A percentile compares a stretch with the other conserved stretches of the same genome.
phyloP scores from a whole-genome alignment of 805 yeast species.

The Hanseniaspora hatyaiensis region DNA sequence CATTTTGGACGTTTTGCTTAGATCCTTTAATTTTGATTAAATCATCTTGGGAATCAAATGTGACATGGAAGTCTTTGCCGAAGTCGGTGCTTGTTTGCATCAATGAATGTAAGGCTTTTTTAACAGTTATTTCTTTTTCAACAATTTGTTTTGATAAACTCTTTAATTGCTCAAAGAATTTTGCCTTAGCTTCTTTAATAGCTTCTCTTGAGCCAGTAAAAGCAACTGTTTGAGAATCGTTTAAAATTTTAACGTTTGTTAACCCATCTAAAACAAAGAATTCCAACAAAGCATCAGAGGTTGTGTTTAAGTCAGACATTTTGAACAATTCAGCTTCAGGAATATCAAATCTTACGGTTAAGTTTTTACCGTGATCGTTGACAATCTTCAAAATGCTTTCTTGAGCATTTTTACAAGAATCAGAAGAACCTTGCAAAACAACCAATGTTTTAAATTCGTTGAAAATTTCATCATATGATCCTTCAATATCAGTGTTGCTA shows the following conservation, averaged over 20 bases:
- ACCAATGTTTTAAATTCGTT: slow-evolving; percentile 52
- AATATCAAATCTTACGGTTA: slow-evolving; percentile 38
- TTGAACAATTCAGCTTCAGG: slow-evolving; percentile 28
- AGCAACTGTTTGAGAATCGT: slow-evolving; percentile 33
- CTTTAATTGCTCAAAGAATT: slow-evolving; percentile 38
- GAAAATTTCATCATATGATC: slow-evolving; percentile 42
- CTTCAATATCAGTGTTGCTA: slow-evolving; percentile 25
- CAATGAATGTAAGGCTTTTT: slow-evolving; percentile 58
- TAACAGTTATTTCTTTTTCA: slow-evolving; percentile 50
- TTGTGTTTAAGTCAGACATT: slow-evolving; percentile 25
- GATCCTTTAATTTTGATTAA: slow-evolving; percentile 56
- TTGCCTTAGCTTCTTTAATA: slow-evolving; percentile 44
- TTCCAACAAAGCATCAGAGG: slow-evolving; percentile 29
- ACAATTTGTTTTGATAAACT: slow-evolving; percentile 36
- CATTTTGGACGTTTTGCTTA: slow-evolving; percentile 43
- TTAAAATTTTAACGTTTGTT: slow-evolving; percentile 22
- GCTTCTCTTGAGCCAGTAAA: slow-evolving; percentile 63
- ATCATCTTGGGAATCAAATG: slow-evolving; percentile 42
- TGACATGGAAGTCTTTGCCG: slow-evolving; percentile 39
- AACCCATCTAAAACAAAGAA: slow-evolving; percentile 14
- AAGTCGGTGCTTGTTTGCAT: slow-evolving; percentile 36
- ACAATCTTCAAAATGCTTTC: slow-evolving; percentile 59
- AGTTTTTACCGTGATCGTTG: slow-evolving; percentile 54
- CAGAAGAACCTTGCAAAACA: slow-evolving; percentile 69
- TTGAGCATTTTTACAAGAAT: slow-evolving; percentile 68